Conservation (phyloP, 2,329 filamentous ascomycete species). For the Coniochaeta prunicola region DNA sequence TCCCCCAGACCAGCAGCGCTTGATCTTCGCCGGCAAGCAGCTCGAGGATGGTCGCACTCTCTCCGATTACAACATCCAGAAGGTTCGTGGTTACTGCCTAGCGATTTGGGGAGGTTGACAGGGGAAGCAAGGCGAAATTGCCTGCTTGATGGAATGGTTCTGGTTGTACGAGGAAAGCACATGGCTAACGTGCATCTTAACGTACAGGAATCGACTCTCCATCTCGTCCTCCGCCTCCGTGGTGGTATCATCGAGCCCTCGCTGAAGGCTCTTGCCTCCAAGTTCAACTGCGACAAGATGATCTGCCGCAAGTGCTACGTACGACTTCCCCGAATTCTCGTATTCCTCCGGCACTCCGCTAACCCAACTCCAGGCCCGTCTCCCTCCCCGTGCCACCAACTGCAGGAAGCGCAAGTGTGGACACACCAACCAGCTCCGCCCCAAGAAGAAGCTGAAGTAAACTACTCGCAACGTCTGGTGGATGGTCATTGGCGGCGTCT, state of each 20-base stretch:
- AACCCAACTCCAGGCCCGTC: constrained; percentile 52
- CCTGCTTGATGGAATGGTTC: not conserved
- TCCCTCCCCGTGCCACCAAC: constrained; percentile 98
- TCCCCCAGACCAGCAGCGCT: constrained; percentile 92
- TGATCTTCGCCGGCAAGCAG: constrained; percentile 99
- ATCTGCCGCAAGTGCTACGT: constrained; percentile 99
- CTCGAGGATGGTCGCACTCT: constrained; percentile 96
- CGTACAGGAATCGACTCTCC: constrained; percentile 85
- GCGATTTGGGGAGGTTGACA: not conserved
- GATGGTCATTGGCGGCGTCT: constrained; percentile 21
- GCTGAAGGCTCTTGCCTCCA: constrained; percentile 94
- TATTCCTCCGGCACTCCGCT: constrained; percentile 8
- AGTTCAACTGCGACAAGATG: constrained; percentile 99
- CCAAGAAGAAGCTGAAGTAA: constrained; percentile 99
- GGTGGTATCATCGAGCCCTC: constrained; percentile 99
- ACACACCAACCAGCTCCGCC: constrained; percentile 99
- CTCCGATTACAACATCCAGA: constrained; percentile 99
- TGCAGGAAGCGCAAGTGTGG: constrained; percentile 99
- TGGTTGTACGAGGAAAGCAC: not conserved
- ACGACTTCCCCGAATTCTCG: constrained; percentile 30
- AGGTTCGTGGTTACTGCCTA: constrained; percentile 50
- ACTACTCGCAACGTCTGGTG: constrained; percentile 33
- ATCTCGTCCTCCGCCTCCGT: constrained; percentile 97
- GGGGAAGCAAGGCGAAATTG: not conserved
- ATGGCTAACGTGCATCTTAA: constrained; percentile 2